Evolutionary conservation across 352 stramenopile genomes (phyloP).

Genomic region (Globisporangium middletonii): DNA sequence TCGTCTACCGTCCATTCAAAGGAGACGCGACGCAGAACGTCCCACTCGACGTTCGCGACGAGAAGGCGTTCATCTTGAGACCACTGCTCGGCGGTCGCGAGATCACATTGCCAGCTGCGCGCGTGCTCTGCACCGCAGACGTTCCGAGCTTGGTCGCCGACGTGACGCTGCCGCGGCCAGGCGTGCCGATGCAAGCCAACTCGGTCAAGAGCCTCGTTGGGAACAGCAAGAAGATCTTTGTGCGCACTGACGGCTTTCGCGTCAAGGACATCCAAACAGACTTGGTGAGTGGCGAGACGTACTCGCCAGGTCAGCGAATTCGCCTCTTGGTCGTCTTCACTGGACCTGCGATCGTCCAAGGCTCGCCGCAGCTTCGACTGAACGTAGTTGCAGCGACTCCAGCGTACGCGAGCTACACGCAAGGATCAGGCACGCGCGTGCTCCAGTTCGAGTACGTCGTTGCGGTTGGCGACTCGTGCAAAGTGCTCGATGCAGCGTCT

Average conservation of each 20-base stretch:
- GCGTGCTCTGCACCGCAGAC: slow-evolving; percentile 32
- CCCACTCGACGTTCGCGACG: slow-evolving; percentile 39
- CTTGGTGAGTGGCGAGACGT: slow-evolving; percentile 32
- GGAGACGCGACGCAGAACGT: slow-evolving; percentile 38
- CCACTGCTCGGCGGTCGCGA: slow-evolving; percentile 27
- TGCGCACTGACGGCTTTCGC: slow-evolving; percentile 55
- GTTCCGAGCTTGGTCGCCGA: slow-evolving; percentile 29
- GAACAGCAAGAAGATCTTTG: slow-evolving; percentile 50
- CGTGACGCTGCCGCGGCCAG: slow-evolving; percentile 41
- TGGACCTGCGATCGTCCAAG: slow-evolving; percentile 36
- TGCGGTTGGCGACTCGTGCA: slow-evolving; percentile 29
- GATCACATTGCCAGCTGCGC: slow-evolving; percentile 21
- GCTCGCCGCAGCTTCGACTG: slow-evolving; percentile 37
- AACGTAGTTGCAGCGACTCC: slow-evolving; percentile 31
- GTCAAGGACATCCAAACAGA: slow-evolving; percentile 28
- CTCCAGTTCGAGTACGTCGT: slow-evolving; percentile 64
- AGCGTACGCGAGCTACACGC: slow-evolving; percentile 41
- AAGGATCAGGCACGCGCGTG: slow-evolving; percentile 31
- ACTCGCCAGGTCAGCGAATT: slow-evolving; percentile 57
- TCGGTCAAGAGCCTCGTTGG: slow-evolving; percentile 52
- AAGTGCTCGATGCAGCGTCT: slow-evolving; percentile 41
- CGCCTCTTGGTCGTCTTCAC: slow-evolving; percentile 48
- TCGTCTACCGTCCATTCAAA: slow-evolving; percentile 35
- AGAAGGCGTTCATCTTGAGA: slow-evolving; percentile 32
- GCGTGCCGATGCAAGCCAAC: slow-evolving; percentile 34